Percentiles rank a stretch among this genome's conserved stretches.
Conservation (phyloP, 352 stramenopile genomes). For the Aphanomyces cochlioides region DNA sequence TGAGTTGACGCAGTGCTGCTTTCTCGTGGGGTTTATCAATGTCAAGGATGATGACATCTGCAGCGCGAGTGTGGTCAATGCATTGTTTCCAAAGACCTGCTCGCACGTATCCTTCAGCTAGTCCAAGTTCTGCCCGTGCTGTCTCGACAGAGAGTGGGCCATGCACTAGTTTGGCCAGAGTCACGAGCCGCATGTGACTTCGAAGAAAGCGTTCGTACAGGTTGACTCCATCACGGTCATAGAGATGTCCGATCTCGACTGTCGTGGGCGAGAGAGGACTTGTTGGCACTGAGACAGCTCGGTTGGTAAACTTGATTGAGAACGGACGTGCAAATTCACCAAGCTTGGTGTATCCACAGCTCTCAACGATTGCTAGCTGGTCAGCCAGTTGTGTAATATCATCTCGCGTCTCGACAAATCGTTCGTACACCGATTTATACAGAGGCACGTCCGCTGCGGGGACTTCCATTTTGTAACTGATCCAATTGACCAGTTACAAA, state of each 20-base stretch:
- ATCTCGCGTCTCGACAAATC: conserved; percentile 30
- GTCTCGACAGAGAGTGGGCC: conserved; percentile 40
- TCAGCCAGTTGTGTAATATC: conserved; percentile 41
- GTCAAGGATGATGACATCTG: conserved; percentile 41
- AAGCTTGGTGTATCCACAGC: conserved; percentile 49
- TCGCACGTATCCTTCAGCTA: conserved; percentile 52
- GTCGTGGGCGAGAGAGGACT: conserved; percentile 36
- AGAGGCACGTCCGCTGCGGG: background rate
- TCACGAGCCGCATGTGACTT: conserved; percentile 48
- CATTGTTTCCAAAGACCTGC: conserved; percentile 72
- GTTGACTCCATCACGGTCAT: conserved; percentile 48
- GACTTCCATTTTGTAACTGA: no score
- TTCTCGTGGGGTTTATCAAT: background rate
- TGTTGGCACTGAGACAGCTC: background rate
- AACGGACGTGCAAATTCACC: conserved; percentile 61
- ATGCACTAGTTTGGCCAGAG: conserved; percentile 50
- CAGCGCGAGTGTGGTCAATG: conserved; percentile 41
- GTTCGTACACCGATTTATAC: conserved; percentile 36
- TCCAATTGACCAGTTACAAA: no score
- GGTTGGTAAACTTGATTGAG: background rate
- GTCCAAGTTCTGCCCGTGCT: conserved; percentile 47
- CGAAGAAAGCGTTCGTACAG: conserved; percentile 62
- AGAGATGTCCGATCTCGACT: conserved; percentile 59
- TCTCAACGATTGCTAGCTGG: conserved; percentile 63
- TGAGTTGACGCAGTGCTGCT: background rate